Base-by-base conservation (phyloP, 768 basidiomycete species). In the Terana coerulea region DNA sequence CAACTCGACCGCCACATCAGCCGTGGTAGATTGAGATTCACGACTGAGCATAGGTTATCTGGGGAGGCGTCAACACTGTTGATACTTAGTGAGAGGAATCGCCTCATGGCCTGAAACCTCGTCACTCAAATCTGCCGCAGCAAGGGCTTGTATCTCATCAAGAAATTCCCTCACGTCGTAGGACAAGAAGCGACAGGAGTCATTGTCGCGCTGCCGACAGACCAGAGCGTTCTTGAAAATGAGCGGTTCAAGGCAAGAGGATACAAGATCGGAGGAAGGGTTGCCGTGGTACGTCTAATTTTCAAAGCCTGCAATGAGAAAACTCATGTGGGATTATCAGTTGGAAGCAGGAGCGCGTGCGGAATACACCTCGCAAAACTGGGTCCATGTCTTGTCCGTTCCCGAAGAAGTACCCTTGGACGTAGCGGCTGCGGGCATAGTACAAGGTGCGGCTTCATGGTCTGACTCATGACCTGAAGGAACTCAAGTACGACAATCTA, bases 1-100 rank as follows among this genome's bases (percentile, higher is more conserved):
- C 31, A 7, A n/a, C 37, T 26, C 7, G 46, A n/a, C n/a, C n/a
- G n/a, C n/a, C n/a, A n/a, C n/a, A n/a, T n/a, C n/a, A n/a, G n/a
- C n/a, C n/a, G n/a, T n/a, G n/a, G n/a, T n/a, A n/a, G n/a, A n/a
- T n/a, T n/a, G n/a, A n/a, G n/a, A 1, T 3, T 29, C 10, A 7
- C 24, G 7, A 19, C 0, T 1, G 25, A 17, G 2, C 11, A 11
- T 61, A 86, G 87, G 74, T 84, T 21, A 81, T 90, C 58, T 92
- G 84, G 59, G 70, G 76, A 8, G 91, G 90, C 6, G 78, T 95
- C 60, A 97, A 97, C 72, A 97, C 88, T 65, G 91, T 88, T 62
- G 88, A 90, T 64, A 83, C 81, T 37, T 95, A 97, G 66, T 82
- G 80, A 85, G 33, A 15, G 69, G 58, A 33, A 30, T 22, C 10